Evolutionary conservation across 2,329 filamentous ascomycete species (phyloP), one percentile per base, ranked within the genome.

Genomic region (Penicillium digitatum): DNA sequence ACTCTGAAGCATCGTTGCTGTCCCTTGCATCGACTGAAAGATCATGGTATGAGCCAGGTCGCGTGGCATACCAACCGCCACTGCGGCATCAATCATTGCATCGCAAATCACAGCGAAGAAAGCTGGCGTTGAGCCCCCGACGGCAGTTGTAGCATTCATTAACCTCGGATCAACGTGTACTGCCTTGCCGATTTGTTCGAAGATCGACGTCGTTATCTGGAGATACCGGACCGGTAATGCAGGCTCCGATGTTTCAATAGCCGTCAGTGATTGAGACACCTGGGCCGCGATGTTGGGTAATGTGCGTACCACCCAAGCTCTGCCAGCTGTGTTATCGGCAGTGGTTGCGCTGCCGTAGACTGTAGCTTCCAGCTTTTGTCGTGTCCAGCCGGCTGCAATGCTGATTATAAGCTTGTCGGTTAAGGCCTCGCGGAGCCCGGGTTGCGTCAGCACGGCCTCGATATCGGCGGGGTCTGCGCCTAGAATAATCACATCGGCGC

Each of bases 41-140:
- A 83, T 81, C 82, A 86, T 85, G 7, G 79, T 64, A 61, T 84
- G 80, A 2, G 83, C 82, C 63, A 85, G 78, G 3, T 81, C 79
- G 18, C 82, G 69, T 1, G 82, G 83, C 18, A 87, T 63, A 1
- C 84, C 84, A 76, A 85, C 85, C 0, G 83, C 83, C 2, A 86
- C 82, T 2, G 79, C 83, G 0, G 83, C 84, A 63, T 86, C 83
- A 2, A 82, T 80, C 55, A 85, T 74, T 0, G 81, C 80, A 63
- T 87, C 84, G 5, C 83, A 73, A 35, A 86, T 75, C 7, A 87
- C 69, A 0, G 83, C 82, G 40, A 81, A 79, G 67, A 87, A 85
- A 0, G 83, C 84, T 1, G 82, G 82, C 0, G 83, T 83, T 0
- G 82, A 85, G 1, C 84, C 82, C 5, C 81, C 84, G 3, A 86